Evolutionary conservation across 2,329 filamentous ascomycete species (phyloP), one percentile per base, ranked within the genome.

Genomic region (Penicillium sp.): DNA sequence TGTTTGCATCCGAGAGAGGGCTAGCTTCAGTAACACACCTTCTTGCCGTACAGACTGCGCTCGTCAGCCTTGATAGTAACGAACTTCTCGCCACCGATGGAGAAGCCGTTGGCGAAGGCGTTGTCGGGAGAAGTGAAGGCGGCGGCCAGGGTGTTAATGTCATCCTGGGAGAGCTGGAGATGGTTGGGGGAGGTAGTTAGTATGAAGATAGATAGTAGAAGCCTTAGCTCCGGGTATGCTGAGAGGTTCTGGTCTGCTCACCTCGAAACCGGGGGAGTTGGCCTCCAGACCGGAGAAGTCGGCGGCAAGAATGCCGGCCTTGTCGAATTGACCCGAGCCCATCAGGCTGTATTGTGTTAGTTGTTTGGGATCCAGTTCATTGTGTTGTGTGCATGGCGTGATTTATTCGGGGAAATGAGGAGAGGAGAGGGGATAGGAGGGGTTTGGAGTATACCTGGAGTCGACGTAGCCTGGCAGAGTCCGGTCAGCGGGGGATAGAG

Each of bases 281-380:
- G 91, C 91, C 91, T 91, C 95, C 67, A 85, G 82, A 72, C 87
- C 91, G 77, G 90, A 89, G 67, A 91, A 90, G 65, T 89, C 89
- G 62, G 78, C 79, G 76, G 89, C 92, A 81, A 94, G 86, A 74
- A 96, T 92, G 71, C 90, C 89, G 68, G 84, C 92, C 80, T 91
- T 88, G 80, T 94, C 88, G 71, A 96, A 77, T 73, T 92, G 87
- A 70, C 87, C 87, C 67, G 83, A 87, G 78, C 83, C 88, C 70
- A 95, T 84, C 68, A 96, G 86, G 84, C 91, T 96, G 71, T 8
- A 28, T 44, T 14, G 24, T 16, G 26, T 44, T 39, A 52, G 52
- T 49, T n/a, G 9, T 7, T 16, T 39, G 10, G 10, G 16, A 4
- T 19, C 18, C 10, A 7, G 21, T 39, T 13, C 13, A 16, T 13